A percentile compares a stretch with the other conserved stretches of the same genome.
Evolutionary conservation across 2,329 filamentous ascomycete genomes (phyloP).

Genomic region (Exophiala viscosa): DNA sequence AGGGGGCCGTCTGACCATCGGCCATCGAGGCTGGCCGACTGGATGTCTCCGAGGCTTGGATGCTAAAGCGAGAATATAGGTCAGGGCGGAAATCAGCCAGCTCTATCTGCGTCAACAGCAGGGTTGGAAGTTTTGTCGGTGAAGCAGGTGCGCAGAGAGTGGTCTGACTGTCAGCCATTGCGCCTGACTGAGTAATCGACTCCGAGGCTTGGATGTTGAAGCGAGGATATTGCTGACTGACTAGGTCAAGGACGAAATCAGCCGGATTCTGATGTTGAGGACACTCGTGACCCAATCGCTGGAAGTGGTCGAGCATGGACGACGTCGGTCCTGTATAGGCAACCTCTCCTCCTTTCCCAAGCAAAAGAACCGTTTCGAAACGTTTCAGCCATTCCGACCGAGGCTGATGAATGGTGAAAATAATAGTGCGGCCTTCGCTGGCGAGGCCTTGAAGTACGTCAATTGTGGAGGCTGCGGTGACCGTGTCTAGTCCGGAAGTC

Average conservation of each 20-base stretch:
- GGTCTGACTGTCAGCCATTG: background rate
- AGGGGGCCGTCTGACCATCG: background rate
- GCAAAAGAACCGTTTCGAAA: conserved; percentile 66
- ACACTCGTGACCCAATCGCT: conserved; percentile 55
- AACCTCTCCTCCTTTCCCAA: conserved; percentile 60
- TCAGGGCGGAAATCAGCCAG: too few relatives aligned
- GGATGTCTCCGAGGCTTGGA: too few relatives aligned
- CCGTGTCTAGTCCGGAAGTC: conserved; percentile 69
- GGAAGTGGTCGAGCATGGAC: conserved; percentile 62
- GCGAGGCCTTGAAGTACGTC: conserved; percentile 66
- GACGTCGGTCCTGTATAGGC: conserved; percentile 62
- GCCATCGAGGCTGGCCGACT: background rate
- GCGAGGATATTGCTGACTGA: background rate
- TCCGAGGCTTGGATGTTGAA: background rate
- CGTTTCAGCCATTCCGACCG: conserved; percentile 73
- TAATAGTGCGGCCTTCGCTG: conserved; percentile 62
- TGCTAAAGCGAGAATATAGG: too few relatives aligned
- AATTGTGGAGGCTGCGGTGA: conserved; percentile 69
- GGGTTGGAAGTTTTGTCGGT: background rate
- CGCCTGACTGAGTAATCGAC: background rate
- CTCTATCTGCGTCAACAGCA: background rate
- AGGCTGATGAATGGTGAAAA: conserved; percentile 68
- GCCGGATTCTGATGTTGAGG: conserved; percentile 73
- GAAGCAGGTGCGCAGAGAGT: background rate
- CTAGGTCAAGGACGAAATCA: conserved; percentile 69